phyloP scores from a whole-genome alignment of 306 rosid genomes.

The Clitoria ternatea region DNA sequence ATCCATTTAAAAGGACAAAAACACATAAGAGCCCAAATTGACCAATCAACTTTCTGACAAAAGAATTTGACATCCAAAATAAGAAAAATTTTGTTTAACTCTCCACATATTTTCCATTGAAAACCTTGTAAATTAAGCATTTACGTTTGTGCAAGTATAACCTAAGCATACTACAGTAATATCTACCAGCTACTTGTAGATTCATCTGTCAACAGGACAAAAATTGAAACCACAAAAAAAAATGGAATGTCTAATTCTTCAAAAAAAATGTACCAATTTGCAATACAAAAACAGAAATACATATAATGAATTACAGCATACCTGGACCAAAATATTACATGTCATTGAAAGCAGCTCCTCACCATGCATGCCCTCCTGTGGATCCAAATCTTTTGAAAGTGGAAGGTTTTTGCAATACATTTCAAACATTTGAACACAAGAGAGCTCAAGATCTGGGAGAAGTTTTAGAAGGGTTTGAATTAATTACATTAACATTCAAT shows the following conservation, averaged over 20 bases:
- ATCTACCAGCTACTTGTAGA: neutral
- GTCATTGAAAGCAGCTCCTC: constrained; percentile 81
- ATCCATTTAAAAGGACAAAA: neutral
- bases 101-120: neutral
- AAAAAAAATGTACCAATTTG: neutral
- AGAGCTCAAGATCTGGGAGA: constrained; percentile 72
- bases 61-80: neutral
- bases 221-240: neutral
- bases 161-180: neutral
- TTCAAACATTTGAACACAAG: constrained; percentile 72
- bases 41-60: neutral
- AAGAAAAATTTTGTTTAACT: neutral
- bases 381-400: constrained; percentile 88
- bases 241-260: neutral
- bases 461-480: constrained; percentile 28
- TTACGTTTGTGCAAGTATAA: too few relatives aligned
- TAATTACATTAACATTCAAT: constrained; percentile 27
- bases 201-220: neutral
- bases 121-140: neutral
- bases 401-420: constrained; percentile 76
- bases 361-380: constrained; percentile 87
- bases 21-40: neutral
- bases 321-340: constrained; percentile 83
- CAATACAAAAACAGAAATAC: neutral
- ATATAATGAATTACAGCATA: constrained; percentile 23